Conservation (phyloP, 352 stramenopile genomes). For the Phytophthora nicotianae region DNA sequence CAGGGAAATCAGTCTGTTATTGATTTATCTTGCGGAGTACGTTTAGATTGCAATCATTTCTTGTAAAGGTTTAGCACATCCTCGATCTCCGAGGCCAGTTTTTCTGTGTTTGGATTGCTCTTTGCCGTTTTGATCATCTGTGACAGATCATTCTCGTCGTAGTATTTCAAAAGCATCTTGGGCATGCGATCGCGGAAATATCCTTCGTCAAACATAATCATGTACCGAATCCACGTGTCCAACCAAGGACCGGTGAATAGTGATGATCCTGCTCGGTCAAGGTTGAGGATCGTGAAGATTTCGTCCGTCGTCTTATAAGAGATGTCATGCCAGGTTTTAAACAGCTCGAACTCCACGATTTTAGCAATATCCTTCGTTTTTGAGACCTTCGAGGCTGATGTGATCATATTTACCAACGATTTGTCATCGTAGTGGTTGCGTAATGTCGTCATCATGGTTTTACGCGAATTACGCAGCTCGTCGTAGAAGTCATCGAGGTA, state of each 20-base stretch:
- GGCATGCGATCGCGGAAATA: too few species aligned
- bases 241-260: not conserved
- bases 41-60: too few species aligned
- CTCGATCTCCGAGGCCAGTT: too few species aligned
- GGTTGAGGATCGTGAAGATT: not conserved
- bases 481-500: not conserved
- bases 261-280: not conserved
- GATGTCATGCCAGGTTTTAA: not conserved
- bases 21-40: too few species aligned
- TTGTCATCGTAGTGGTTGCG: not conserved
- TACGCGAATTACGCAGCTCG: not conserved
- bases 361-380: not conserved
- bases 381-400: not conserved
- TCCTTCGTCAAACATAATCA: too few species aligned
- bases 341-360: not conserved
- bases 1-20: too few species aligned
- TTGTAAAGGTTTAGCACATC: too few species aligned
- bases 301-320: not conserved
- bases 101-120: too few species aligned
- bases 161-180: too few species aligned
- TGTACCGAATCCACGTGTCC: not conserved
- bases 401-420: not conserved
- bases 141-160: too few species aligned
- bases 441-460: not conserved
- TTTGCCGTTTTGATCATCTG: too few species aligned